Base-by-base conservation (phyloP, 768 basidiomycete species). In the Pleurotus salmoneostramineus region DNA sequence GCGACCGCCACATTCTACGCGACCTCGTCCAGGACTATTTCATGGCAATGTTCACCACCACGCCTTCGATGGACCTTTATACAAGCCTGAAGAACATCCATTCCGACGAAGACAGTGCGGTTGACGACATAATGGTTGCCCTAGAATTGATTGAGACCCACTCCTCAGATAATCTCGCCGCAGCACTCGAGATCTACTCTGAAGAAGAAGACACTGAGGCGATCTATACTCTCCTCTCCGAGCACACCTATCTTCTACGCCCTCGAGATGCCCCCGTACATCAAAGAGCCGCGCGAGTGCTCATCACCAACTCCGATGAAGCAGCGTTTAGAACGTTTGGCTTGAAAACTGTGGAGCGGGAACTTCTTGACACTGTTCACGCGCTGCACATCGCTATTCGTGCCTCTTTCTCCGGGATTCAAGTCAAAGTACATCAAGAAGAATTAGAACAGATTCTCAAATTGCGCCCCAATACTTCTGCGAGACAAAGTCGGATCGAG, bases 211-310 rank as follows among this genome's bases (percentile, higher is more conserved):
- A 79, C 35, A 59, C 69, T 5, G 64, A 68, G 0, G 63, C 62
- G 32, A 68, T 87, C 60, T 49, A 72, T 43, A 36, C 57, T 0
- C 75, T 87, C 7, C 78, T 88, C 50, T 65, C 73, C 15, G 57
- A 70, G 0, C 71, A 88, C 62, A 67, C 72, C 0, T 75, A 84
- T 52, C 80, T 88, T 45, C 73, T 89, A n/a, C 84, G 85, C 3
- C 78, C 86, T 1, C 79, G 82, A 11, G 85, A 89, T 50, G 70
- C 78, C 3, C 34, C 64, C 1, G 67, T 73, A 0, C 66, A 85
- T 15, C 84, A 83, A 57, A 60, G 64, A 12, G 81, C 83, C 0
- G 76, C 78, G 6, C 60, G 71, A 12, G 58, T 73, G 42, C 68
- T 86, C 49, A 63, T 61, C 52, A 43, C 59, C 62, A 3, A 51